Evolutionary conservation across 2,329 filamentous ascomycete species (phyloP).

Genomic region (Stagonosporopsis vannaccii): DNA sequence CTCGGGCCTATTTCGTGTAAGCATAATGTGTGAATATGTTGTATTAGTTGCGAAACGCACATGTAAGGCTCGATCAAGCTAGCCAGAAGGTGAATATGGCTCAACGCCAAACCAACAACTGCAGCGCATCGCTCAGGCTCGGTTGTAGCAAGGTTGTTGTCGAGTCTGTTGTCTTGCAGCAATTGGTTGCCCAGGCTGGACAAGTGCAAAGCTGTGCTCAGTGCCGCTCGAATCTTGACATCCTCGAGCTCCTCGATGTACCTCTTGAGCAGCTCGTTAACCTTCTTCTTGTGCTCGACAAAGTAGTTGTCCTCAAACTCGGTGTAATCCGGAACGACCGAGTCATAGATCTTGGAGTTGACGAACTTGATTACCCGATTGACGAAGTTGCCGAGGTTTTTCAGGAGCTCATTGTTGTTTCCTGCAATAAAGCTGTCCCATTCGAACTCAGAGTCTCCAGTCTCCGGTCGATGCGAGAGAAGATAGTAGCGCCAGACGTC

Average conservation of each 20-base stretch:
- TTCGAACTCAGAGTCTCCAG: constrained; percentile 86
- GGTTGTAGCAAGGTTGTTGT: constrained; percentile 66
- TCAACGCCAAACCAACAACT: constrained; percentile 79
- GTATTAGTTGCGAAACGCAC: constrained; percentile 34
- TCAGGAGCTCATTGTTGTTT: constrained; percentile 89
- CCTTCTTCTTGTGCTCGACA: constrained; percentile 62
- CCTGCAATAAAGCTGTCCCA: constrained; percentile 83
- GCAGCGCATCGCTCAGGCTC: constrained; percentile 67
- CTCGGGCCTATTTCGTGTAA: constrained; percentile 36
- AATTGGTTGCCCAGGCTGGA: constrained; percentile 67
- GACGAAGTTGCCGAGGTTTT: constrained; percentile 70
- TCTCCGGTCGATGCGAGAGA: constrained; percentile 83
- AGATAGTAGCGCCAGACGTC: constrained; percentile 97
- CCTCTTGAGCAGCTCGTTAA: constrained; percentile 70
- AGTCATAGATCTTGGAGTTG: constrained; percentile 74
- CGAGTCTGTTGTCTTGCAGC: constrained; percentile 65
- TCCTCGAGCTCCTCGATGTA: constrained; percentile 74
- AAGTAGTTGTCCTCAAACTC: constrained; percentile 58
- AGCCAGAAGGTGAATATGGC: constrained; percentile 82
- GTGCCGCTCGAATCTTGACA: constrained; percentile 72
- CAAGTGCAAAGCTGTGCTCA: constrained; percentile 71
- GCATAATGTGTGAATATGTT: neutral
- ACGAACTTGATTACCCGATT: constrained; percentile 71
- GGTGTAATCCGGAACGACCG: constrained; percentile 71
- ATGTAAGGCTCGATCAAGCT: constrained; percentile 84